Conservation (phyloP, 371 early-diverging fungal species). For the Mortierella sp. region DNA sequence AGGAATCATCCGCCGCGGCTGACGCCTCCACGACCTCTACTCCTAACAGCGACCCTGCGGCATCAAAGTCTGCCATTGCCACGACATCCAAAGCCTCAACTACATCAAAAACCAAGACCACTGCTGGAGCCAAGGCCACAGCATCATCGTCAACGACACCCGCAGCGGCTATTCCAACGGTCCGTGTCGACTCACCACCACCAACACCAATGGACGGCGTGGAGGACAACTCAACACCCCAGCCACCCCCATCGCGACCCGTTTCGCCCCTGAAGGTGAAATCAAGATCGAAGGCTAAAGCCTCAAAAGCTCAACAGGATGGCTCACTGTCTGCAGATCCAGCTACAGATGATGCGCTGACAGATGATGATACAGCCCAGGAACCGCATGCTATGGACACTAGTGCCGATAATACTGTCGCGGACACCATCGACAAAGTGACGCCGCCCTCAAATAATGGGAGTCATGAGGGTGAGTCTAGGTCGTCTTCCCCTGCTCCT, state of each 20-base stretch:
- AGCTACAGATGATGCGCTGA: constrained; percentile 4
- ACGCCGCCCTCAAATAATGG: neutral
- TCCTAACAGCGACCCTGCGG: neutral
- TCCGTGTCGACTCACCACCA: constrained; percentile 42
- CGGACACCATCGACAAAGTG: neutral
- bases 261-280: constrained; percentile 35
- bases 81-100: neutral
- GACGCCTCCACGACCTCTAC: neutral
- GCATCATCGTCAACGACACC: neutral
- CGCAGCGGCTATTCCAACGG: constrained; percentile 21
- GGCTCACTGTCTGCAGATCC: neutral
- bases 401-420: neutral
- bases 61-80: neutral
- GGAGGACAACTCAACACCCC: constrained; percentile 12
- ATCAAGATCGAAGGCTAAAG: constrained; percentile 15
- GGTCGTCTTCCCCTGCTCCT: neutral
- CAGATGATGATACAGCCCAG: neutral
- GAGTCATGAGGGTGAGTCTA: neutral
- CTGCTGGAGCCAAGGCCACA: neutral
- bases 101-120: neutral
- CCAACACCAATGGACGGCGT: constrained; percentile 22
- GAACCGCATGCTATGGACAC: neutral
- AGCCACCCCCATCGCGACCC: constrained; percentile 29
- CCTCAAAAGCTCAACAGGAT: neutral
- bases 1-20: neutral